Evolutionary conservation across 2,329 filamentous ascomycete genomes (phyloP).

Genomic region (Pseudopyricularia cyperi): DNA sequence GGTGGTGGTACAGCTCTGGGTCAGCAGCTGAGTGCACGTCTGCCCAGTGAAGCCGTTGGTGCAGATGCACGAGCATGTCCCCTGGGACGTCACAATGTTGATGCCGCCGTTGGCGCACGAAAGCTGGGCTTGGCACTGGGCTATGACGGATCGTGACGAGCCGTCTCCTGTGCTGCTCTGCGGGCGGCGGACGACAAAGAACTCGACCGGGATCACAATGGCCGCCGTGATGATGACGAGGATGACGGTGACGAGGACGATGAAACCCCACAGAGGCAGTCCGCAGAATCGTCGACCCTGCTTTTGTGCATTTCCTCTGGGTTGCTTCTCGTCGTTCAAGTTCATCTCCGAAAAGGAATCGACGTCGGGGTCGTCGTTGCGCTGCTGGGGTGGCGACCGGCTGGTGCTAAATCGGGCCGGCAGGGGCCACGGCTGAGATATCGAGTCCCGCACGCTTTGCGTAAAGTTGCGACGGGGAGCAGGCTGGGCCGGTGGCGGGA

Average conservation of each 20-base stretch:
- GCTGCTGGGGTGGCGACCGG: neutral
- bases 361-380: neutral
- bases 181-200: constrained; percentile 47
- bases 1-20: constrained; percentile 40
- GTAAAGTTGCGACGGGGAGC: constrained; percentile 24
- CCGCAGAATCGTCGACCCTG: constrained; percentile 62
- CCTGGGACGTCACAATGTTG: constrained; percentile 49
- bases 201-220: constrained; percentile 61
- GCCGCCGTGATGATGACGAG: constrained; percentile 67
- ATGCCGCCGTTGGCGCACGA: constrained; percentile 71
- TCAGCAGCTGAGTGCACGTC: constrained; percentile 33
- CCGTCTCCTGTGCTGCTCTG: constrained; percentile 20
- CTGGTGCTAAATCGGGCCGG: constrained; percentile 11
- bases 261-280: constrained; percentile 66
- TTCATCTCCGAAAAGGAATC: constrained; percentile 2
- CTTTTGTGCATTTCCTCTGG: constrained; percentile 7
- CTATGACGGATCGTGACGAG: constrained; percentile 21
- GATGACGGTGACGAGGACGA: constrained; percentile 50
- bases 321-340: constrained; percentile 3
- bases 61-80: constrained; percentile 75
- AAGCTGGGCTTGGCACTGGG: constrained; percentile 46
- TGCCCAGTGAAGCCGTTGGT: constrained; percentile 68
- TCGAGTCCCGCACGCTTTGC: constrained; percentile 33
- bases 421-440: constrained; percentile 32
- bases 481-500: constrained; percentile 44